Evolutionary conservation across 192 early-diverging fungal species (phyloP), one percentile per base, ranked within the genome.

Genomic region (Backusella australiensis): DNA sequence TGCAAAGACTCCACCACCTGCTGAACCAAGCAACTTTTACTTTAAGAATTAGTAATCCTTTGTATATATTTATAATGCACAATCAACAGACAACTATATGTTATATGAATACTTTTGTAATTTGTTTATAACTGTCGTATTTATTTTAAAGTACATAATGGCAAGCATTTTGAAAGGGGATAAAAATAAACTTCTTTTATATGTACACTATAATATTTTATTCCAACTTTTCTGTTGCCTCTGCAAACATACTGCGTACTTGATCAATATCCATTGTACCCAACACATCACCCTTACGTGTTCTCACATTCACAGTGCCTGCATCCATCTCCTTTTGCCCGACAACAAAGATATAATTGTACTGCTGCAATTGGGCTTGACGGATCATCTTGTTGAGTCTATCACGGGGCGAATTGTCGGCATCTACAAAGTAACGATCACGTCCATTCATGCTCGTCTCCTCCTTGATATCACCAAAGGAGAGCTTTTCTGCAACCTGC

Each of bases 301-400:
- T 85, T 15, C 95, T 88, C 19, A 98, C 89, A 75, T 91, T 92
- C 6, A 98, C 88, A 0, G 89, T 93, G 9, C 85, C 85, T n/a
- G 67, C 80, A 41, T 85, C 81, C 71, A 87, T 82, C 82, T 98
- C 96, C 76, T 89, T 91, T 77, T 93, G 90, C 35, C 96, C 96
- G 34, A 96, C 91, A 2, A 98, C 93, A 63, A 96, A 79, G 17
- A 95, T 92, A 78, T 89, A 98, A 79, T 94, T 96, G 75, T 98
- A 98, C 72, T 92, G 89, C 15, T 90, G 85, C 36, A 93, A 77
- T 79, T 96, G 94, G 0, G 95, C 94, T 29, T 92, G 88, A 72
- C 94, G 84, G 29, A 98, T 89, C 77, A 91, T 88, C 78, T 95
- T 93, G 74, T 87, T 89, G 6, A 98, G 83, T 49, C 86, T 83